Conservation (phyloP, 2,329 filamentous ascomycete species). For the Cadophora malorum region DNA sequence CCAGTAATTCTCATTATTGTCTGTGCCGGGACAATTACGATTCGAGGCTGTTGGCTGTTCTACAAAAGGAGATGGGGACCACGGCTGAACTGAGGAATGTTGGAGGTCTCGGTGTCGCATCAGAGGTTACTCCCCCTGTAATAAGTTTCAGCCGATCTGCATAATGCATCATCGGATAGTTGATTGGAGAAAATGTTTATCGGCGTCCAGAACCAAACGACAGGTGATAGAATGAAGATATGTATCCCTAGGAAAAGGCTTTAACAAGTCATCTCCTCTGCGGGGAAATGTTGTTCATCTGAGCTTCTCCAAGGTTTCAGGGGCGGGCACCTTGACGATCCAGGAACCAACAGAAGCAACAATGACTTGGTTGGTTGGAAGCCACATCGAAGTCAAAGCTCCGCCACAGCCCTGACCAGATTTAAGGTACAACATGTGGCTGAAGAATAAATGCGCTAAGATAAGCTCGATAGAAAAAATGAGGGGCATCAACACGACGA, state of each 20-base stretch:
- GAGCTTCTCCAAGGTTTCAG: slow-evolving; percentile 3
- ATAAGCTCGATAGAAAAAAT: slow-evolving; percentile 37
- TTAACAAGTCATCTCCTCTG: neutral
- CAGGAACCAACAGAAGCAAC: slow-evolving; percentile 23
- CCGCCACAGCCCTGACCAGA: slow-evolving; percentile 1
- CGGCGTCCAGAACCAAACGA: neutral
- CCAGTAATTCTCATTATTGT: slow-evolving; percentile 39
- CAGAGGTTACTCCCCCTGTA: slow-evolving; percentile 19
- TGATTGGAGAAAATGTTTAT: slow-evolving; percentile 21
- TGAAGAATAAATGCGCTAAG: slow-evolving; percentile 34
- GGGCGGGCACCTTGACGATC: slow-evolving; percentile 4
- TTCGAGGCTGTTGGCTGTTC: slow-evolving; percentile 13
- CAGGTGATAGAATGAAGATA: slow-evolving; percentile 19
- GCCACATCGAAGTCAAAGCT: neutral
- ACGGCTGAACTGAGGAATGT: slow-evolving; percentile 8
- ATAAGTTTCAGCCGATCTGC: slow-evolving; percentile 31
- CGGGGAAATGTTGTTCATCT: slow-evolving; percentile 11
- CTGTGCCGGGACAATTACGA: slow-evolving; percentile 26
- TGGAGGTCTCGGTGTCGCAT: slow-evolving; percentile 16
- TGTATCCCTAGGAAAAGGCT: neutral
- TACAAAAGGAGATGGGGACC: neutral
- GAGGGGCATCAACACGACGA: slow-evolving; percentile 27
- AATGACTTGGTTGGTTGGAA: neutral
- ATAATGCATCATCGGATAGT: slow-evolving; percentile 21
- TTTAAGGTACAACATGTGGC: slow-evolving; percentile 20